These are phyloP conservation scores for Murraya koenigii DNA, from an alignment of 345 rosid genomes.

Conservation along the genomic window DNA sequence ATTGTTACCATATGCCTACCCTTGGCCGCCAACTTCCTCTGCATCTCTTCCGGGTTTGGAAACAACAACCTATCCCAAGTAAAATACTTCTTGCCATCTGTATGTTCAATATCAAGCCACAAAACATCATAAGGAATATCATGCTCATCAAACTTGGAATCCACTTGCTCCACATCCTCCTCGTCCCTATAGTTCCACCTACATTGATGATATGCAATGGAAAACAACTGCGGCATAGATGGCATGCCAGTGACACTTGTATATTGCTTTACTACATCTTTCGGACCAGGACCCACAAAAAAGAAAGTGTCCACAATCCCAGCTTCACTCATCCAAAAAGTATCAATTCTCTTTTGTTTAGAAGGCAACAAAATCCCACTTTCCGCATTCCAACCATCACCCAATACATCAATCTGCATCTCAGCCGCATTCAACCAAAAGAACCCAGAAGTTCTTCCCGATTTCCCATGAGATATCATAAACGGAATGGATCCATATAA, in stretches of 20 bases:
- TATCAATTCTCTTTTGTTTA: conserved; percentile 60
- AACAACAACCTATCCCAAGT: conserved; percentile 85
- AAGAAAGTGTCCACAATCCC: conserved; percentile 94
- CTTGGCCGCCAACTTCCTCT: conserved; percentile 75
- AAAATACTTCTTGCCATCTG: conserved; percentile 89
- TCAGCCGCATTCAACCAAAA: conserved; percentile 99
- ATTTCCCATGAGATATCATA: conserved; percentile 87
- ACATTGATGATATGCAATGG: conserved; percentile 93
- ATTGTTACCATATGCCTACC: conserved; percentile 98
- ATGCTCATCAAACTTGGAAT: conserved; percentile 88
- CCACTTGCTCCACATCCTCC: conserved; percentile 96
- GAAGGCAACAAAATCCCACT: conserved; percentile 63
- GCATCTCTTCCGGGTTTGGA: conserved; percentile 95
- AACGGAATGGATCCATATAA: conserved; percentile 91
- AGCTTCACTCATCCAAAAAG: conserved; percentile 97
- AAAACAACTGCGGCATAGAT: conserved; percentile 87
- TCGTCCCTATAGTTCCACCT: conserved; percentile 99
- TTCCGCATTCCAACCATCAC: conserved; percentile 86
- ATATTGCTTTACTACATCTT: conserved; percentile 90
- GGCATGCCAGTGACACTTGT: conserved; percentile 75
- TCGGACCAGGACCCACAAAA: conserved; percentile 84
- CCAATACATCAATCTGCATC: conserved; percentile 98
- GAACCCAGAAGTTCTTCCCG: conserved; percentile 69
- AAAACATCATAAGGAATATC: conserved; percentile 97
- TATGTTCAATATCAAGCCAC: conserved; percentile 98